Evolutionary conservation across 1,284 basidiomycete species (phyloP), one percentile per base, ranked within the genome.

Genomic region (Boletus hoseneyae): DNA sequence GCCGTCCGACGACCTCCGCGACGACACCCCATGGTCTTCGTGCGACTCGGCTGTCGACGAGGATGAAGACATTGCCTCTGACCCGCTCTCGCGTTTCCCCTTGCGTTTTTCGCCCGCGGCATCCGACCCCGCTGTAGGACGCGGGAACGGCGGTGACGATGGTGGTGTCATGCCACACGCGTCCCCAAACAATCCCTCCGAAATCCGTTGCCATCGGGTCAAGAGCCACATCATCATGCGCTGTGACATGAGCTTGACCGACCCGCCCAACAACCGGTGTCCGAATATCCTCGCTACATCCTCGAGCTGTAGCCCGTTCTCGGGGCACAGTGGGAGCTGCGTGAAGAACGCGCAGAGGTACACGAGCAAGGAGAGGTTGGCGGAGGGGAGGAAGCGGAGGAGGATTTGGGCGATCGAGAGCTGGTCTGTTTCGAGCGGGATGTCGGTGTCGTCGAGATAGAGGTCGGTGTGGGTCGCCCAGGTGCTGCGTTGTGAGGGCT

Each of bases 311-410:
- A 66, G 34, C 6, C 55, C 65, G 18, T 66, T 66, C 23, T 68
- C 65, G 1, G 67, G 67, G 13, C 62, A 68, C 3, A 68, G 40
- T 0, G 64, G 65, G 0, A 66, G 51, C 32, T 69, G 64, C 0
- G 67, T 68, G 61, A 87, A 81, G 62, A 87, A 86, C 0, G 76
- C 77, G 52, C 82, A 71, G 19, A 87, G 72, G 60, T 87, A 87
- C 18, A 78, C 70, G 39, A 88, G 67, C 1, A 87, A 66, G 13
- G 76, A 77, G 56, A 84, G 76, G 38, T 78, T 71, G 8, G 77
- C 66, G 0, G 74, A 72, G 0, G 85, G 82, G 5, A 87, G 73
- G 29, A 88, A 74, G 4, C 79, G 79, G 15, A 88, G 72, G 30
- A 87, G 63, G 44, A 78, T 68, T 54, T 79, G 79, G 1, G 79